phyloP scores from a whole-genome alignment of 2,329 filamentous ascomycete genomes.

The Fusarium sp. region DNA sequence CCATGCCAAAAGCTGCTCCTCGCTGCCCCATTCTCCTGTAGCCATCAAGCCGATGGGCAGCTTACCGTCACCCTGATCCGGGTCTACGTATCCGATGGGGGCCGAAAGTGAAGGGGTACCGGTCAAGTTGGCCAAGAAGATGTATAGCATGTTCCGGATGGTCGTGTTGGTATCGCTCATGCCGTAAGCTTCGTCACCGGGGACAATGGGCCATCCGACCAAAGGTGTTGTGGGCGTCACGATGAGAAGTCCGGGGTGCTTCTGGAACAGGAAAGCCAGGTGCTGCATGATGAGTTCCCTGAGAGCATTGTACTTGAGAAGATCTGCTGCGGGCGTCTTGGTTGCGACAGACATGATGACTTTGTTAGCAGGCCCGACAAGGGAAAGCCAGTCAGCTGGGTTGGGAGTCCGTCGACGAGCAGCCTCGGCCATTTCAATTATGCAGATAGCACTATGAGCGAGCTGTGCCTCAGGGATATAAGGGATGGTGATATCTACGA shows the following conservation, averaged over 20 bases:
- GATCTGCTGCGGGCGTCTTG: conserved; percentile 76
- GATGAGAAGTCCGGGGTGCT: conserved; percentile 81
- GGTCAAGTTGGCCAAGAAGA: conserved; percentile 85
- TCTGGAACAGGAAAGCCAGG: conserved; percentile 76
- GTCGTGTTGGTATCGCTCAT: conserved; percentile 79
- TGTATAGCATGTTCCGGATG: conserved; percentile 85
- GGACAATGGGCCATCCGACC: conserved; percentile 76
- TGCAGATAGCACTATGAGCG: conserved; percentile 82
- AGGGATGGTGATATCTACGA: conserved; percentile 74
- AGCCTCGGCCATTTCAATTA: conserved; percentile 74
- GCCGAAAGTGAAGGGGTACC: conserved; percentile 82
- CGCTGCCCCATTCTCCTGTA: conserved; percentile 75
- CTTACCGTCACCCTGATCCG: conserved; percentile 68
- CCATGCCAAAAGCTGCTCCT: conserved; percentile 73
- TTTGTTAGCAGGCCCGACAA: conserved; percentile 76
- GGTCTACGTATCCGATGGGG: conserved; percentile 79
- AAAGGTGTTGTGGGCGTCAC: conserved; percentile 83
- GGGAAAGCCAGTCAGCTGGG: conserved; percentile 63
- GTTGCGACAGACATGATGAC: conserved; percentile 75
- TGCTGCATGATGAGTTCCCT: conserved; percentile 84
- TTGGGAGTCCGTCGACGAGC: conserved; percentile 60
- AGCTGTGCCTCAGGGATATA: conserved; percentile 77
- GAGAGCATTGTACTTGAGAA: conserved; percentile 78
- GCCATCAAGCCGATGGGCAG: conserved; percentile 73
- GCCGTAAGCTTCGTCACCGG: conserved; percentile 75